Evolutionary conservation across 2,329 filamentous ascomycete species (phyloP).

Genomic region (Aspergillus glaucus): DNA sequence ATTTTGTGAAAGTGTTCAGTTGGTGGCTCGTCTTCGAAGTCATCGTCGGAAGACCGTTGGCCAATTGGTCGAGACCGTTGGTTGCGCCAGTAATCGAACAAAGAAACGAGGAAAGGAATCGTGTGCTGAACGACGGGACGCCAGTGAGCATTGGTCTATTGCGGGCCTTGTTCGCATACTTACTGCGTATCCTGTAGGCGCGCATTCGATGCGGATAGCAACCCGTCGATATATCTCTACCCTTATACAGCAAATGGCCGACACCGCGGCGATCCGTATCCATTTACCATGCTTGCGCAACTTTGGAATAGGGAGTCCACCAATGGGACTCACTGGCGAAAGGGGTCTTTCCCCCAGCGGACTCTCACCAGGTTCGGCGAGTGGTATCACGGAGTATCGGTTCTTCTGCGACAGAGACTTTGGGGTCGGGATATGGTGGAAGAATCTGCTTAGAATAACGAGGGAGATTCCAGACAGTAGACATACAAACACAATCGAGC

Average conservation of each 20-base stretch:
- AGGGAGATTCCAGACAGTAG: slow-evolving; percentile 35
- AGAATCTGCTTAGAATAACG: slow-evolving; percentile 30
- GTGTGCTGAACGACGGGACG: slow-evolving; percentile 19
- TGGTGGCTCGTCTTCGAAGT: slow-evolving; percentile 6
- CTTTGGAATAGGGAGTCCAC: slow-evolving; percentile 2
- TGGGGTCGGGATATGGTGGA: slow-evolving; percentile 17
- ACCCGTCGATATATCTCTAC: slow-evolving; percentile 38
- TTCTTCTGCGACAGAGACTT: slow-evolving; percentile 18
- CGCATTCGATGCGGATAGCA: slow-evolving; percentile 40
- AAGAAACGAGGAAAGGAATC: slow-evolving; percentile 36
- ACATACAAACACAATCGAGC: slow-evolving; percentile 37
- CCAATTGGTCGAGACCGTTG: slow-evolving; percentile 18
- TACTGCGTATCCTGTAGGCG: slow-evolving; percentile 28
- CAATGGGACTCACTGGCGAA: slow-evolving; percentile 3
- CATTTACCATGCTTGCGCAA: slow-evolving; percentile 15
- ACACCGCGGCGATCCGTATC: slow-evolving; percentile 16
- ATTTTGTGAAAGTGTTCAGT: slow-evolving; percentile 12
- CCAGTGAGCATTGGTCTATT: slow-evolving; percentile 10
- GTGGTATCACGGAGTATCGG: slow-evolving; percentile 18
- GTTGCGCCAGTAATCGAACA: slow-evolving; percentile 37
- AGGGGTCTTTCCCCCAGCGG: slow-evolving; percentile 9
- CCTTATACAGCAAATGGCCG: slow-evolving; percentile 22
- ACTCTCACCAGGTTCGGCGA: slow-evolving; percentile 22
- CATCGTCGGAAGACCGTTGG: slow-evolving; percentile 9
- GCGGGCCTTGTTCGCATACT: slow-evolving; percentile 8